Conservation (phyloP, 75 land plant species). For the Picea sitchensis region DNA sequence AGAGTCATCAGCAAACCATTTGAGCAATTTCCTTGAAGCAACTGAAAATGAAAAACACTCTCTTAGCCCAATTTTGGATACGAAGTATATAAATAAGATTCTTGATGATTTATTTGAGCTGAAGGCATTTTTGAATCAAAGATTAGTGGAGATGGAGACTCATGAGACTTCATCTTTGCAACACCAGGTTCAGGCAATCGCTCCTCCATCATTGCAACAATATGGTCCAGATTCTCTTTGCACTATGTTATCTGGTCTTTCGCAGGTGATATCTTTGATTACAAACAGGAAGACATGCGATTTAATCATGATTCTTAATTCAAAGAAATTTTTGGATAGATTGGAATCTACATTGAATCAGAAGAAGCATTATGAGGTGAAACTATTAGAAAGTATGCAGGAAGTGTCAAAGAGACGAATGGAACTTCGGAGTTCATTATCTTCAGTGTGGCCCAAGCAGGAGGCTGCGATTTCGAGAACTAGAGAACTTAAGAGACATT, state of each 20-base stretch:
- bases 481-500: slow-evolving; percentile 68
- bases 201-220: too few species aligned
- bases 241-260: too few species aligned
- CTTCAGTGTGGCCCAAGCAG: slow-evolving; percentile 94
- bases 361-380: slow-evolving; percentile 84
- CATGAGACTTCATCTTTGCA: too few species aligned
- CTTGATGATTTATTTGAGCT: slow-evolving; percentile 94
- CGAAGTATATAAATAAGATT: slow-evolving; percentile 77
- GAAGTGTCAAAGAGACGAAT: slow-evolving; percentile 60
- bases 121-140: too few species aligned
- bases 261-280: too few species aligned
- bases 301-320: too few species aligned
- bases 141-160: too few species aligned
- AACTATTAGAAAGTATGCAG: slow-evolving; percentile 62
- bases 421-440: slow-evolving; percentile 72
- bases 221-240: too few species aligned
- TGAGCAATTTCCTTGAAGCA: slow-evolving; percentile 5
- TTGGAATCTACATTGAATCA: slow-evolving; percentile 65
- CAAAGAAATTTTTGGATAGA: slow-evolving; percentile 84
- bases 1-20: background rate
- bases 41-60: slow-evolving; percentile 21
- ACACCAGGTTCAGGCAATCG: too few species aligned
- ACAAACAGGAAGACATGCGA: too few species aligned
- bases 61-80: slow-evolving; percentile 65
- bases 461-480: slow-evolving; percentile 74